Evolutionary conservation across 106 monocot genomes (phyloP), one percentile per base, ranked within the genome.

Genomic region (Platanthera guangdongensis): DNA sequence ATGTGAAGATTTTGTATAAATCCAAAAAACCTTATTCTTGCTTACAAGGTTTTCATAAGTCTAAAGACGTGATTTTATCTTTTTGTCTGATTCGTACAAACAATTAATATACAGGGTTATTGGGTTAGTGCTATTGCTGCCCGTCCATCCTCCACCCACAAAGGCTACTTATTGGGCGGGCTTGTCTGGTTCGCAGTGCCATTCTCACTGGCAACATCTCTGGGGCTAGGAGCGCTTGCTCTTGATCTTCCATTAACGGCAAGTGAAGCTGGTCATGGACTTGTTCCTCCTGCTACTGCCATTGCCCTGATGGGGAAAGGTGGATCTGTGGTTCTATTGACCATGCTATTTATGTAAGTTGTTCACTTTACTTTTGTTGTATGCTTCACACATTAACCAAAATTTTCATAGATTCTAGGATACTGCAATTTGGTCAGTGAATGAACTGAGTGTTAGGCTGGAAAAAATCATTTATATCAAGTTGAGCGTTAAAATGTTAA

Each of bases 81-180:
- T 9, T 4, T 47, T 52, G 4, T 57, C 51, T 19, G 71, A 22
- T 78, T 67, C 51, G 50, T 16, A 0, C 25, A 51, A 16, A 81
- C 57, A 32, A 5, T 68, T 1, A 63, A 82, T 50, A 53, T 60
- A 52, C 84, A 97, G 96, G 97, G 97, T 45, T 97, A 97, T 68
- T 97, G 97, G 97, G 81, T 94, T 50, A 97, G 97, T 83, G 97
- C 94, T 22, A 97, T 97, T 59, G 97, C 97, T 46, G 97, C 97
- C 49, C 80, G 94, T 5, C 97, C 97, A 71, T 97, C 97, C 47
- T 94, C 97, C 19, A 97, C 97, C n/a, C 97, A 97, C 82, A 97
- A 94, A 76, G 97, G 97, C 15, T 97, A 97, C 71, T 80, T 97
- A 80, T 78, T 97, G 82, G 97, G 97, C 62, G 97, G 97, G 2